phyloP scores from a whole-genome alignment of 345 rosid species.

The Excoecaria agallocha region DNA sequence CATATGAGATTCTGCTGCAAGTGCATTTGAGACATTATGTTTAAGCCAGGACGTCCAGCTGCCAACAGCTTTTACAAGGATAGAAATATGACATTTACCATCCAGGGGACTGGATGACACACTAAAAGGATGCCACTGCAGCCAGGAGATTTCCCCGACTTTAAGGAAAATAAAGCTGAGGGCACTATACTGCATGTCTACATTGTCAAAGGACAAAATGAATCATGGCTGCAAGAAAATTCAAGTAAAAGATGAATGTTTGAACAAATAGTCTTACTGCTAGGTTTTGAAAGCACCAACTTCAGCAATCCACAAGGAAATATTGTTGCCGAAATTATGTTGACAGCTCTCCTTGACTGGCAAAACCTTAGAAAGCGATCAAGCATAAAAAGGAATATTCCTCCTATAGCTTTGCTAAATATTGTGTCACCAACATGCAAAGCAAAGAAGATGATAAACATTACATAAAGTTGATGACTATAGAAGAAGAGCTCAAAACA shows the following conservation, averaged over 20 bases:
- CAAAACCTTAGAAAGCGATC: slow-evolving; percentile 87
- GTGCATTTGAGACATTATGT: slow-evolving; percentile 23
- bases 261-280: slow-evolving; percentile 37
- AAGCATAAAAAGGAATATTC: slow-evolving; percentile 69
- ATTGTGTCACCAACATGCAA: slow-evolving; percentile 71
- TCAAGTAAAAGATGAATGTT: neutral
- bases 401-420: slow-evolving; percentile 66
- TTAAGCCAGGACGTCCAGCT: slow-evolving; percentile 67
- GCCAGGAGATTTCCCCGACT: slow-evolving; percentile 73
- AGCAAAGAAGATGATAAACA: slow-evolving; percentile 70
- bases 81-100: slow-evolving; percentile 54
- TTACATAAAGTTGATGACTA: slow-evolving; percentile 75
- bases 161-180: slow-evolving; percentile 80
- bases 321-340: slow-evolving; percentile 62
- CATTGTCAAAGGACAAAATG: slow-evolving; percentile 1
- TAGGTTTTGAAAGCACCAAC: slow-evolving; percentile 63
- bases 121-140: slow-evolving; percentile 96
- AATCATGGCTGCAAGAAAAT: neutral
- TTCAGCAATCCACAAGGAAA: slow-evolving; percentile 77
- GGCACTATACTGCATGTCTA: slow-evolving; percentile 72
- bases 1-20: slow-evolving; percentile 22
- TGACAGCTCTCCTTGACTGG: slow-evolving; percentile 66
- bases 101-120: slow-evolving; percentile 88
- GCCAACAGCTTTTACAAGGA: slow-evolving; percentile 77
- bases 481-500: slow-evolving; percentile 84